Evolutionary conservation across 768 basidiomycete genomes (phyloP), one percentile per base, ranked within the genome.

Genomic region (Hericium rajendrae): DNA sequence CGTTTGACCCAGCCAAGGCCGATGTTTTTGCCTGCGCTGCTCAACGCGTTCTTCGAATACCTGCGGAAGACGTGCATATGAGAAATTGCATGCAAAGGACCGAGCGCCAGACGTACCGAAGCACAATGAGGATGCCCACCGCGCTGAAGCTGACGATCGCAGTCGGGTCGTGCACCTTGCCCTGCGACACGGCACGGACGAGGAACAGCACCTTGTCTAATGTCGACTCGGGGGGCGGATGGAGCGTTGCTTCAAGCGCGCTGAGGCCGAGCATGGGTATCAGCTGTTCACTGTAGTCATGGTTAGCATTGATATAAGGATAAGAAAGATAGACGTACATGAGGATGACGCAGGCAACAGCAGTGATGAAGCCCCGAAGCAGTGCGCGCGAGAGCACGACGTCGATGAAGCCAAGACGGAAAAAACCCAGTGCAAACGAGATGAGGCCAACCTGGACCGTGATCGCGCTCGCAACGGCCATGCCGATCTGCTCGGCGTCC

Each of bases 391-490:
- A 92, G 28, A 97, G 78, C 5, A 95, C 88, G 12, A 95, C 94
- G 68, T 97, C 94, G 54, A 95, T 82, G 71, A 95, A 95, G 2
- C 94, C 93, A 10, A 97, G 76, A 24, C 92, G 79, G 67, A 94
- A 85, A 64, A 95, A 81, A 2, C 94, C 94, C 32, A 97, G 77
- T 24, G 88, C 68, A 59, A 91, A 92, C 1, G 91, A 86, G 61
- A 97, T 86, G 37, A 94, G 63, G 40, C 93, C 93, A 62, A 85
- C 88, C 76, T 97, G 94, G 40, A 94, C 75, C 0, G 91, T 88
- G 55, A 94, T 88, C 6, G 89, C 81, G 37, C 91, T 91, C 0
- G 88, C 79, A 8, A 94, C 82, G 2, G 81, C 80, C 2, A 90
- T 66, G 32, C 82, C 85, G 4, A 90, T 58, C 18, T 73, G 69